phyloP scores from a whole-genome alignment of 75 land plant species.

The Chamaecyparis obtusa region DNA sequence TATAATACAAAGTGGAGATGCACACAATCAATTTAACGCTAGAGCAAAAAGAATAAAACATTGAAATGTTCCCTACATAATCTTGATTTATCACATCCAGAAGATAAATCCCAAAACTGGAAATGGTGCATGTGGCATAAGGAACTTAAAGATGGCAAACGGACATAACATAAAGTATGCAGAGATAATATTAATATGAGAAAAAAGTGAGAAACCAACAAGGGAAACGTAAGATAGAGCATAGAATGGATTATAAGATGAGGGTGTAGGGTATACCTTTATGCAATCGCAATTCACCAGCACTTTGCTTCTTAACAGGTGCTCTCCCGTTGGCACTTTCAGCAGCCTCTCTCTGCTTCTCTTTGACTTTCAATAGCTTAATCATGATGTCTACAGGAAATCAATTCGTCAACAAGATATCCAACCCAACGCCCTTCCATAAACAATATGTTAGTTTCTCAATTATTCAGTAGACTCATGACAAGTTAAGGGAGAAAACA shows the following conservation, averaged over 20 bases:
- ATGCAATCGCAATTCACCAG: conserved; percentile 87
- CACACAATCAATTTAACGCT: not conserved
- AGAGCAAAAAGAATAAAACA: not conserved
- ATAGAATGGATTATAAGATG: not conserved
- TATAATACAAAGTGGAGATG: not conserved
- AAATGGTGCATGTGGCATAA: not conserved
- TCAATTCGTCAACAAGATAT: not conserved
- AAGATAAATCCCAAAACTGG: not conserved
- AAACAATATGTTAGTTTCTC: too few species aligned
- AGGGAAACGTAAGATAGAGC: not conserved
- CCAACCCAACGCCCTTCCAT: too few species aligned
- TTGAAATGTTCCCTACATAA: not conserved
- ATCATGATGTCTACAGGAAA: conserved; percentile 51
- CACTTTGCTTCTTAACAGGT: conserved; percentile 80
- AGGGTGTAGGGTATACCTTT: conserved; percentile 43
- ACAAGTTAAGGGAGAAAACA: too few species aligned
- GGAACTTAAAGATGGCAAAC: not conserved
- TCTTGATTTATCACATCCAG: not conserved
- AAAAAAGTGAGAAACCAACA: not conserved
- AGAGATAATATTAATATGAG: not conserved
- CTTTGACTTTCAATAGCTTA: conserved; percentile 84
- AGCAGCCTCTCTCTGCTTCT: conserved; percentile 79
- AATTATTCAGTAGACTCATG: too few species aligned
- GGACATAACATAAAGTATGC: not conserved
- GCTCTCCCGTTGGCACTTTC: conserved; percentile 66